phyloP scores from a whole-genome alignment of 2,329 filamentous ascomycete genomes.

The Trichophyton benhamiae region DNA sequence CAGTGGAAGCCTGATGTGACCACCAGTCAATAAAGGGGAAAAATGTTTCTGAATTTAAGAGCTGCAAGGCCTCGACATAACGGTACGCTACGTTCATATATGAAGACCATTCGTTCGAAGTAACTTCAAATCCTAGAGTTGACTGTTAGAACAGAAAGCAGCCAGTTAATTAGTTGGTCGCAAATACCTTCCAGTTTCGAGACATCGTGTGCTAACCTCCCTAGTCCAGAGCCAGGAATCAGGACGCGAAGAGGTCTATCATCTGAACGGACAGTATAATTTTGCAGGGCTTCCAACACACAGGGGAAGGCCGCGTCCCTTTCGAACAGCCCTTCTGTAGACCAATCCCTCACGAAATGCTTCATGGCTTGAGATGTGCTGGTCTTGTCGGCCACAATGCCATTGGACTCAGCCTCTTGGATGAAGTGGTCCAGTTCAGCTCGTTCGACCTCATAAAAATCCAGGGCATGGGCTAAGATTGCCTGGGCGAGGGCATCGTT shows the following conservation, averaged over 20 bases:
- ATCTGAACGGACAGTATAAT: constrained; percentile 9
- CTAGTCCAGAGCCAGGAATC: constrained; percentile 43
- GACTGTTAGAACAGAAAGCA: not conserved
- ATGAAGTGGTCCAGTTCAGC: constrained; percentile 37
- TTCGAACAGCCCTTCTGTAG: constrained; percentile 37
- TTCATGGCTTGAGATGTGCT: constrained; percentile 44
- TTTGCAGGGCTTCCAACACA: constrained; percentile 20
- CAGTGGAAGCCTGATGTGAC: constrained; percentile 42
- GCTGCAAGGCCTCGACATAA: constrained; percentile 31
- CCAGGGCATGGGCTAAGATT: constrained; percentile 36
- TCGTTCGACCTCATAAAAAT: constrained; percentile 36
- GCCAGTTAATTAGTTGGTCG: not conserved
- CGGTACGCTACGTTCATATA: constrained; percentile 47
- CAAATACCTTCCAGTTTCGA: constrained; percentile 25
- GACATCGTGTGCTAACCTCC: constrained; percentile 42
- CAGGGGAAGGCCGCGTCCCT: constrained; percentile 30
- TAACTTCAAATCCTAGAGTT: constrained; percentile 38
- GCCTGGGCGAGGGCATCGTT: constrained; percentile 38
- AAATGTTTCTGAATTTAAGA: constrained; percentile 21
- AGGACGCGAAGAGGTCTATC: constrained; percentile 30
- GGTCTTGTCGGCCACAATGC: constrained; percentile 34
- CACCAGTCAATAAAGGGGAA: constrained; percentile 46
- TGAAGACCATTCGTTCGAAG: constrained; percentile 46
- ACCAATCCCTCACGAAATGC: constrained; percentile 48
- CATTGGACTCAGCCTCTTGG: constrained; percentile 25